Evolutionary conservation across 2,329 filamentous ascomycete species (phyloP), one percentile per base, ranked within the genome.

Genomic region (Fusarium oligoseptatum): DNA sequence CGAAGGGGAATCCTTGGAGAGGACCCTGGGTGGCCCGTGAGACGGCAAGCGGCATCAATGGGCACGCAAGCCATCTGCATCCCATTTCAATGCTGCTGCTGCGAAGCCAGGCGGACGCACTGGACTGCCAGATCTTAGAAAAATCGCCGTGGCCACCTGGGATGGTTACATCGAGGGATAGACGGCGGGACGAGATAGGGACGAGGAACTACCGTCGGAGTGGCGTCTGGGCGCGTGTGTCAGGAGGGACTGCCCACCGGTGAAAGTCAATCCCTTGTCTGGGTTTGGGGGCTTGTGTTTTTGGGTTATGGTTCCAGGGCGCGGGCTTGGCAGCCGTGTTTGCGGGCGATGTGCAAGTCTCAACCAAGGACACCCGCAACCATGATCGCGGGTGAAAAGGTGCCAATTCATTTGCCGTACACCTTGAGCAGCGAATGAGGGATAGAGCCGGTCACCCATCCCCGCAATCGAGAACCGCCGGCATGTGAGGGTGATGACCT

Each of bases 51-150:
- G 60, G 65, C 48, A 67, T 70, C 36, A 62, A 68, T 73, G 70
- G 67, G 70, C 70, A 73, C 55, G 64, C 68, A 76, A 68, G 68
- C 66, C 67, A 75, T 67, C 67, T 70, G 70, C 67, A 70, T 67
- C 67, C 48, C 69, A 68, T 61, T 74, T 48, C 70, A 67, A 72
- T 67, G 64, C 63, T 58, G 48, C 61, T 76, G 57, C 66, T 78
- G 70, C 64, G 71, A 71, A 75, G 68, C 66, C 69, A 70, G 48
- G 57, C 56, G 70, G 73, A 71, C 75, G 66, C 70, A 72, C 64
- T 78, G 77, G 76, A 72, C 73, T 72, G 77, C 72, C 77, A 79
- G 77, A 79, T 79, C 76, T 79, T 41, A 74, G 58, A 70, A 67
- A 76, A 79, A 75, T 79, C 74, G 77, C 77, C 74, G 77, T 63